Percentiles rank a stretch among this genome's conserved stretches.
Evolutionary conservation across 2,329 filamentous ascomycete species (phyloP).

Genomic region (Aspergillus floridensis): DNA sequence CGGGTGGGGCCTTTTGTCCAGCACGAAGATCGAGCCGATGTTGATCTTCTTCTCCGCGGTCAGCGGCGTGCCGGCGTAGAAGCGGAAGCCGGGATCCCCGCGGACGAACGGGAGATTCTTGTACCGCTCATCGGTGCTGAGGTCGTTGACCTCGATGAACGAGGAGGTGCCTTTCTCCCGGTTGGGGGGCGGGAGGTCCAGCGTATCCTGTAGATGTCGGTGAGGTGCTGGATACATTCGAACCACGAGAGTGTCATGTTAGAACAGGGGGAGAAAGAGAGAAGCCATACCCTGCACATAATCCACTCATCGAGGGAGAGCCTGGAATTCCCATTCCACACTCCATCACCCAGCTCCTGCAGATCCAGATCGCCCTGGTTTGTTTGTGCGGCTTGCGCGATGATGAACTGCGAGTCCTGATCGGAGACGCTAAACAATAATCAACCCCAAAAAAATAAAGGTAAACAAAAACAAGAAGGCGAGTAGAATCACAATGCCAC

Average conservation of each 20-base stretch:
- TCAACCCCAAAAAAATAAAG: neutral
- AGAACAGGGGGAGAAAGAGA: too few species aligned
- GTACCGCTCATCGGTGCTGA: conserved; percentile 37
- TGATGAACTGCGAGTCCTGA: conserved; percentile 46
- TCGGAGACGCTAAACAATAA: conserved; percentile 41
- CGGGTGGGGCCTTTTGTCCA: conserved; percentile 50
- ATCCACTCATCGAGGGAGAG: neutral
- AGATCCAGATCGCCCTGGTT: conserved; percentile 33
- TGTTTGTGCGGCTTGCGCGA: conserved; percentile 49
- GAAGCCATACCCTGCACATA: neutral
- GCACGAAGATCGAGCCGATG: conserved; percentile 59
- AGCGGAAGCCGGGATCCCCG: conserved; percentile 37
- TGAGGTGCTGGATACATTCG: neutral
- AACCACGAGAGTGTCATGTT: neutral
- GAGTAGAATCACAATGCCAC: neutral
- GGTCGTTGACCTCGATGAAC: conserved; percentile 37
- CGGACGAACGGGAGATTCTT: conserved; percentile 35
- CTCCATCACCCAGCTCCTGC: conserved; percentile 29
- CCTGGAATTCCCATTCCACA: conserved; percentile 23
- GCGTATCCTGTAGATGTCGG: neutral
- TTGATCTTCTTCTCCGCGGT: conserved; percentile 54
- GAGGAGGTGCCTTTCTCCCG: conserved; percentile 10
- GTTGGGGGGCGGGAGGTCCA: neutral
- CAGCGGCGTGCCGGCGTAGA: conserved; percentile 61
- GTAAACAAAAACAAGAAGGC: neutral